Evolutionary conservation across 345 rosid species (phyloP).

Genomic region (Arabidopsis thaliana): DNA sequence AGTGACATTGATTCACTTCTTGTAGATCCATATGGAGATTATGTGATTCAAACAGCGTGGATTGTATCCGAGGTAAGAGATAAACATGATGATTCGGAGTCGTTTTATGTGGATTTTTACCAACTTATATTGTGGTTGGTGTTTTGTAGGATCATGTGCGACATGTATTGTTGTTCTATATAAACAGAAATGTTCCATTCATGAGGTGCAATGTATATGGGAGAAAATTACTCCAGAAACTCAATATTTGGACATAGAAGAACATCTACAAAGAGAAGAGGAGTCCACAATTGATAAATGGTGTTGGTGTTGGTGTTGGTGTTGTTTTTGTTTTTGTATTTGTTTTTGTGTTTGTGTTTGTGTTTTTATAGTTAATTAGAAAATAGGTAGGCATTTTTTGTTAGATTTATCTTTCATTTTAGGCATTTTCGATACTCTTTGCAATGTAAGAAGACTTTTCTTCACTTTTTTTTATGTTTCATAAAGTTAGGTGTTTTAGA

Average conservation of each 20-base stretch:
- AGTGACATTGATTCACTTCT: slow-evolving; percentile 49
- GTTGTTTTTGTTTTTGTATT: not conserved
- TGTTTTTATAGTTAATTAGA: too few relatives aligned
- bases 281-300: not conserved
- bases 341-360: not conserved
- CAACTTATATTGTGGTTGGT: not conserved
- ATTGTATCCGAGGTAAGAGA: slow-evolving; percentile 54
- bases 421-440: too few relatives aligned
- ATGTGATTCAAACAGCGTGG: slow-evolving; percentile 64
- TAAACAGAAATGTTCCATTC: slow-evolving; percentile 37
- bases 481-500: too few relatives aligned
- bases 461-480: too few relatives aligned
- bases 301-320: not conserved
- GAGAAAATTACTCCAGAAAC: slow-evolving; percentile 52
- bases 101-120: not conserved
- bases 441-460: too few relatives aligned
- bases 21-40: slow-evolving; percentile 65
- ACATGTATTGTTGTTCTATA: slow-evolving; percentile 23
- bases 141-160: slow-evolving; percentile 13
- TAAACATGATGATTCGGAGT: not conserved
- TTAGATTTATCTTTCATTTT: too few relatives aligned
- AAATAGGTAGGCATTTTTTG: too few relatives aligned
- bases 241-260: slow-evolving; percentile 10
- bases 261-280: not conserved
- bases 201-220: slow-evolving; percentile 66